Conservation (phyloP, 2,329 filamentous ascomycete species). For the Ascochyta koolunga region DNA sequence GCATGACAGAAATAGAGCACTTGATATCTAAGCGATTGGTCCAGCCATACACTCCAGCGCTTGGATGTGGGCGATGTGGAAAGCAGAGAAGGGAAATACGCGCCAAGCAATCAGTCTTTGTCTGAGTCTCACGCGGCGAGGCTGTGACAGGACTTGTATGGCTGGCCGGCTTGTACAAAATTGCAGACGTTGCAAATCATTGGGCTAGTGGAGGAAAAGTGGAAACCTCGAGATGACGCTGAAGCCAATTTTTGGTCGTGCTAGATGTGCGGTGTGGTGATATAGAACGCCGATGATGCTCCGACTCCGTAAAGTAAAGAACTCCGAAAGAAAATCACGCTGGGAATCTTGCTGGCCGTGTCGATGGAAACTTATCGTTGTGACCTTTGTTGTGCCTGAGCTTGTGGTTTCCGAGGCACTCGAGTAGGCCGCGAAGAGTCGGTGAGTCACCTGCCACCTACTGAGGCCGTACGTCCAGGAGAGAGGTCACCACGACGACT, state of each 20-base stretch:
- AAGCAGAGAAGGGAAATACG: conserved; percentile 16
- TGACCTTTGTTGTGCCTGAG: conserved; percentile 5
- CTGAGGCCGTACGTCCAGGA: conserved; percentile 35
- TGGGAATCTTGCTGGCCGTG: neutral
- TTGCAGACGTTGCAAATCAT: conserved; percentile 2
- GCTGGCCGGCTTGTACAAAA: conserved; percentile 1
- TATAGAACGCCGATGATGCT: conserved; percentile 45
- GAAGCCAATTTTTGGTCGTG: conserved; percentile 16
- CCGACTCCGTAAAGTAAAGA: conserved; percentile 19
- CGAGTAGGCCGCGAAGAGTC: conserved; percentile 10
- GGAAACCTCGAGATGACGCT: conserved; percentile 14
- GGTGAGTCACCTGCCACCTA: conserved; percentile 42
- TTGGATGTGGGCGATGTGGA: conserved; percentile 41
- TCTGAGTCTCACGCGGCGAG: neutral
- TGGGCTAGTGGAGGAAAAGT: conserved; percentile 7
- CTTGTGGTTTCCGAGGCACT: conserved; percentile 9
- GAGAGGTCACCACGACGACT: conserved; percentile 45
- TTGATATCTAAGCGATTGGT: conserved; percentile 37
- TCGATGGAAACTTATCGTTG: conserved; percentile 4
- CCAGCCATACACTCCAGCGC: conserved; percentile 43
- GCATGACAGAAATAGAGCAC: conserved; percentile 9
- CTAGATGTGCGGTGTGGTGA: conserved; percentile 18
- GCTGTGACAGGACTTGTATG: conserved; percentile 14
- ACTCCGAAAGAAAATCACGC: conserved; percentile 17
- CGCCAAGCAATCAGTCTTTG: neutral